Evolutionary conservation across 768 basidiomycete species (phyloP), one percentile per base, ranked within the genome.

Genomic region (Antrodiella citrinella): DNA sequence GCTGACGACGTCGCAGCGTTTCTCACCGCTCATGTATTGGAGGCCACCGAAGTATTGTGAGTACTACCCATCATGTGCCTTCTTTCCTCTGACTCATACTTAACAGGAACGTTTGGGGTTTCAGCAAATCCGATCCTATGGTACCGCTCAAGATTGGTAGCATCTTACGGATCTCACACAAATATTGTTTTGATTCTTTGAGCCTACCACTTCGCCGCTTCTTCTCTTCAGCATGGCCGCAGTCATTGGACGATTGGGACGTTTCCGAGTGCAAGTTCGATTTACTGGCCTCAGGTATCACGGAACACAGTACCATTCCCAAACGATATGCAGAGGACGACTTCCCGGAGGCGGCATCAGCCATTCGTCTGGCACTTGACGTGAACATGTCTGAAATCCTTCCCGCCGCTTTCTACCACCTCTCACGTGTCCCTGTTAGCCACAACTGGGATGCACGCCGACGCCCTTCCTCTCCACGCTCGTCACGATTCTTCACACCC

Each of bases 391-490:
- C 45, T 22, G 38, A 41, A 4, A 49, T 59, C 23, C 48, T 59
- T 4, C 58, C 53, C 19, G 57, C 58, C 18, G 58, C 58, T 26
- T 57, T 54, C 49, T 57, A 57, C 51, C 53, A 54, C 23, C 45
- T 59, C 26, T 48, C 53, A 18, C 35, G 51, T 19, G 54, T 50
- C 26, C 42, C 49, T 20, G 26, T 47, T 13, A 23, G 20, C 26
- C 41, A 48, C 19, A 49, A 54, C 49, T 51, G 53, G 44, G 54
- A 53, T 30, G 42, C 23, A 46, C 7, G 18, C 7, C 41, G 21
- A 9, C 15, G 19, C 9, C 41, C 30, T 15, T 7, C 30, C 15
- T 35, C 30, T 15, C 30, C 30, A 15, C 7, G 30, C 7, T 35
- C 30, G 15, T 35, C 30, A 7, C 30, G 30, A 7, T 15, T 7